Evolutionary conservation across 2,329 filamentous ascomycete species (phyloP).

Genomic region (Beauveria caledonica): DNA sequence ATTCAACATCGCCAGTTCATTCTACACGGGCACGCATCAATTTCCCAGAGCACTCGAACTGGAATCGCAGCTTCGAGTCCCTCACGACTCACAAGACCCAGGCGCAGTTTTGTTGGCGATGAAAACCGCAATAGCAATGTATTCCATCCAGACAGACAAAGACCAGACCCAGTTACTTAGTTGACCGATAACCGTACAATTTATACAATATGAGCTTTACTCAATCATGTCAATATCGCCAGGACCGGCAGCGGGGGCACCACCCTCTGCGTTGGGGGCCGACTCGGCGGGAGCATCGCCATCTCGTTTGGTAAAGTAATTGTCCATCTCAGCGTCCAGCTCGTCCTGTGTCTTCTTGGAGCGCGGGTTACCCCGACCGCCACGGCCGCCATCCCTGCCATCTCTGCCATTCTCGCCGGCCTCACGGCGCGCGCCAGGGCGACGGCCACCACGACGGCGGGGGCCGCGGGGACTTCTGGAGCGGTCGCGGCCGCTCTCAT

Average conservation of each 20-base stretch:
- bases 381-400: slow-evolving; percentile 27
- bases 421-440: slow-evolving; percentile 42
- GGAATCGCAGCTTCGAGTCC: too few relatives aligned
- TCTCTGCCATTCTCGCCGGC: slow-evolving; percentile 12
- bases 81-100: not conserved
- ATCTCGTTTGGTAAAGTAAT: slow-evolving; percentile 62
- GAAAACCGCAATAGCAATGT: not conserved
- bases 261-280: slow-evolving; percentile 20
- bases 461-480: slow-evolving; percentile 47
- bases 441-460: slow-evolving; percentile 37
- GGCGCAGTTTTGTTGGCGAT: not conserved
- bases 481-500: slow-evolving; percentile 32
- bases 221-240: slow-evolving; percentile 68
- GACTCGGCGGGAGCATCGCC: slow-evolving; percentile 28
- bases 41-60: too few relatives aligned
- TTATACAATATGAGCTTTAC: slow-evolving; percentile 21
- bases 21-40: too few relatives aligned
- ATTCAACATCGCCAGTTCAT: not conserved
- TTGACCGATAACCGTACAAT: not conserved
- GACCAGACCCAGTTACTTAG: not conserved
- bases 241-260: slow-evolving; percentile 17
- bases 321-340: slow-evolving; percentile 92
- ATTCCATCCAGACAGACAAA: not conserved
- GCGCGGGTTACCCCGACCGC: slow-evolving; percentile 41
- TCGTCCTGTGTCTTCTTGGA: slow-evolving; percentile 84